Base-by-base conservation (phyloP, 1,284 basidiomycete species). In the Puccinia hordei region DNA sequence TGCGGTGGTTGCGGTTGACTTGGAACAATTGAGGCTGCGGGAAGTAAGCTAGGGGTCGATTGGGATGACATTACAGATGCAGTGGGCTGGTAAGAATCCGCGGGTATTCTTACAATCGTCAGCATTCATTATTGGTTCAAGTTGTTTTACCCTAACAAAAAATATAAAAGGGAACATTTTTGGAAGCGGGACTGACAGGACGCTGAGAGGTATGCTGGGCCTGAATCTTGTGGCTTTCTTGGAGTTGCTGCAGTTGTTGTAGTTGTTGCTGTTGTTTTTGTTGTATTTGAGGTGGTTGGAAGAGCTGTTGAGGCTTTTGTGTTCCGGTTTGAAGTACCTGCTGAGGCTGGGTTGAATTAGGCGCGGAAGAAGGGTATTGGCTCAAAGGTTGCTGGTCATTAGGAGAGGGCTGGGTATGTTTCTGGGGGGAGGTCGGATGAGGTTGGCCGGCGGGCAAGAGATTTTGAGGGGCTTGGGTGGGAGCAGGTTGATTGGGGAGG, bases 211-310 rank as follows among this genome's bases (percentile, higher is more conserved):
- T 19, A 24, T 57, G 72, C n/a, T 73, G 72, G 6, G 51, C 17
- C 51, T 73, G 72, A n/a, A 53, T 41, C 55, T 73, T 55, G 30
- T 73, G 72, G 33, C 17, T 33, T 59, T 73, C 51, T 73, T 73
- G 72, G 15, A 57, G 72, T 59, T 73, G 72, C 35, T 73, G 72
- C 4, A 57, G 53, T 44, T 73, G 72, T 24, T 73, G 59, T 10
- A 66, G 17, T 51, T 77, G 46, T 46, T 77, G 74, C 30, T 77
- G 74, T 27, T 77, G 74, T 53, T 77, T 59, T 46, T 35, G 73
- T 27, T 76, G 57, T 24, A 33, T 35, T 55, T 66, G 59, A 35
- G 55, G 63, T 68, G 27, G 65, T n/a, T 77, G 75, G 22, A 68
- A 55, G 22, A 68, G 12, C 30, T 77, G 75, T 38, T 77, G 75